Evolutionary conservation across 306 rosid genomes (phyloP).

Genomic region (Quercus bicolor): DNA sequence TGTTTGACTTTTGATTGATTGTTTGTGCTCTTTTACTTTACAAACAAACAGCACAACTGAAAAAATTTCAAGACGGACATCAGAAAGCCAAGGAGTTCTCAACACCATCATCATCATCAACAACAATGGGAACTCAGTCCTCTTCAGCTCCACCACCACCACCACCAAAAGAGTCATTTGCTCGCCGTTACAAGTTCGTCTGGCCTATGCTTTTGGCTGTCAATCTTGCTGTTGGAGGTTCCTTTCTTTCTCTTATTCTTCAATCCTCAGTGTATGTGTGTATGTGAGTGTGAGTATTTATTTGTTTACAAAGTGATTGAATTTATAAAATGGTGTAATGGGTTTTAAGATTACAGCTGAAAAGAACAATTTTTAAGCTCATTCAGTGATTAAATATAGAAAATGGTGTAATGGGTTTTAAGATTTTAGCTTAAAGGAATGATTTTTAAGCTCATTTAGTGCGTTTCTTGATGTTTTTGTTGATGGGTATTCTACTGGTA

Average conservation of each 20-base stretch:
- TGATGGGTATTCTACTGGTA: too few species aligned
- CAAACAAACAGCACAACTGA: slow-evolving; percentile 43
- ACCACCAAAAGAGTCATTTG: slow-evolving; percentile 59
- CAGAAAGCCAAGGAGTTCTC: slow-evolving; percentile 37
- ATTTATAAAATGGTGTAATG: too few species aligned
- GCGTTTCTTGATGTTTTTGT: too few species aligned
- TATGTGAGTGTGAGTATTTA: background rate
- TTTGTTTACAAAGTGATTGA: background rate
- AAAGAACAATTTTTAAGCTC: too few species aligned
- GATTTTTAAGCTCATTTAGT: too few species aligned
- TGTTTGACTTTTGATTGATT: background rate
- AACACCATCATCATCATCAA: slow-evolving; percentile 31
- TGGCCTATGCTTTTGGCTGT: slow-evolving; percentile 88
- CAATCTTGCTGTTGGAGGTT: slow-evolving; percentile 88
- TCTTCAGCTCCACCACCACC: slow-evolving; percentile 40
- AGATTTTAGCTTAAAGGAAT: too few species aligned
- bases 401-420: too few species aligned
- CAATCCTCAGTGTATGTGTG: background rate
- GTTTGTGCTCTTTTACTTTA: background rate
- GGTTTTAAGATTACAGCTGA: too few species aligned
- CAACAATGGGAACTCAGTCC: slow-evolving; percentile 41
- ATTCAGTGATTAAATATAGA: too few species aligned
- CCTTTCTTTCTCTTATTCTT: slow-evolving; percentile 14
- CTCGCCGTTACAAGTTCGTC: slow-evolving; percentile 71
- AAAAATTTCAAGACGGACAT: slow-evolving; percentile 56